Base-by-base conservation (phyloP, 305 asterid genomes). In the Plantago lanceolata region DNA sequence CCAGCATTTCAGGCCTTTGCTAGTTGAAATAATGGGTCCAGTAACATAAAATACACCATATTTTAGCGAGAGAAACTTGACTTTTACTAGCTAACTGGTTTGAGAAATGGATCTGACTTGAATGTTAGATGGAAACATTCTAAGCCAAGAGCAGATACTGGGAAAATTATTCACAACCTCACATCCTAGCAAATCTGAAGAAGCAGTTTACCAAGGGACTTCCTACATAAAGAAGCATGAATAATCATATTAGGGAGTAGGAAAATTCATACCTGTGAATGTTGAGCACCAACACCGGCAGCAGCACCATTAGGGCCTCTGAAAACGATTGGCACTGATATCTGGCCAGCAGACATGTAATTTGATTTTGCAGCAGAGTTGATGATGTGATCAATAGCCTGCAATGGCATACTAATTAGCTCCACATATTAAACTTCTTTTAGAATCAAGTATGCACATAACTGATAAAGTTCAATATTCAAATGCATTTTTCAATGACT, bases 241-340 rank as follows among this genome's bases (percentile, higher is more conserved):
- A 24, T 24, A 24, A 24, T 4, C 12, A 63, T 17, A 16, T 12
- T 33, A 31, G 57, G 50, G 48, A 19, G 19, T 48, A 67, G 18
- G 61, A 29, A 6, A 35, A 59, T 26, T 61, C 53, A 57, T 68
- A 80, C 83, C 75, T 78, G 85, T 59, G 84, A 92, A 75, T 92
- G 98, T 74, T 92, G 96, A 53, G 98, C 98, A 65, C 94, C 96
- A 48, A 92, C 98, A 49, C 96, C 96, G 70, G 96, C 88, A 66
- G 98, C 98, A 47, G 93, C 96, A 50, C 98, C 98, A 80, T 92
- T 92, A 26, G 98, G 98, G 28, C 96, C 96, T 83, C 98, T 81
- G 76, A 89, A 89, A 63, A 92, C 98, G 55, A 86, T 85, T 52
- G 98, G 95, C 63, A 92, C 96, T 16, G 88, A 75, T 71, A 89